Conservation (phyloP, 2,329 filamentous ascomycete genomes). For the Periconia sp. region DNA sequence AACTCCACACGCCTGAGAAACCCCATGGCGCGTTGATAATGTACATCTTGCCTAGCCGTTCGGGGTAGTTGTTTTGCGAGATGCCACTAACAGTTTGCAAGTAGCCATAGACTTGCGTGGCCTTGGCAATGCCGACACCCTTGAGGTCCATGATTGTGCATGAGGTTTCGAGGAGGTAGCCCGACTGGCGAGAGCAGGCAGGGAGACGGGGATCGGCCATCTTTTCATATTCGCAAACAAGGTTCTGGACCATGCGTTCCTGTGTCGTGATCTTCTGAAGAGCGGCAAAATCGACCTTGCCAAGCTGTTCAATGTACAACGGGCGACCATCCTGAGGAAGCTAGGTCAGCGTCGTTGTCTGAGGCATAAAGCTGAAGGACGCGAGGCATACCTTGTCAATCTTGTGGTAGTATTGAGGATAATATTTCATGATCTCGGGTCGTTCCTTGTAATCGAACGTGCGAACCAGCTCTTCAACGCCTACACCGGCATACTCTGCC, state of each 20-base stretch:
- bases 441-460: conserved; percentile 89
- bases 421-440: conserved; percentile 80
- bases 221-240: conserved; percentile 97
- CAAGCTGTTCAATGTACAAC: conserved; percentile 94
- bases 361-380: neutral
- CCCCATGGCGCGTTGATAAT: conserved; percentile 98
- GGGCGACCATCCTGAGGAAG: conserved; percentile 80
- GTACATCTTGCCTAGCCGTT: conserved; percentile 93
- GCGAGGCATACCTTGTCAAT: conserved; percentile 68
- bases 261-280: conserved; percentile 92
- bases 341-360: neutral
- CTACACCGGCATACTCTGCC: conserved; percentile 67
- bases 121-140: conserved; percentile 82
- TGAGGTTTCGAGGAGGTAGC: conserved; percentile 90
- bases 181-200: conserved; percentile 89
- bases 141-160: conserved; percentile 99
- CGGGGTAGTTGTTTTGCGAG: conserved; percentile 98
- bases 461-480: conserved; percentile 76
- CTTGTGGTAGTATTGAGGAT: conserved; percentile 99
- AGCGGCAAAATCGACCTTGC: conserved; percentile 84
- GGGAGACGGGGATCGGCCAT: conserved; percentile 89
- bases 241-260: conserved; percentile 94
- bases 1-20: conserved; percentile 80
- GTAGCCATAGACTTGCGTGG: conserved; percentile 84
- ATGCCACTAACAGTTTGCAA: conserved; percentile 81